phyloP scores from a whole-genome alignment of 371 early-diverging fungal genomes.

The Syncephalis fuscata region DNA sequence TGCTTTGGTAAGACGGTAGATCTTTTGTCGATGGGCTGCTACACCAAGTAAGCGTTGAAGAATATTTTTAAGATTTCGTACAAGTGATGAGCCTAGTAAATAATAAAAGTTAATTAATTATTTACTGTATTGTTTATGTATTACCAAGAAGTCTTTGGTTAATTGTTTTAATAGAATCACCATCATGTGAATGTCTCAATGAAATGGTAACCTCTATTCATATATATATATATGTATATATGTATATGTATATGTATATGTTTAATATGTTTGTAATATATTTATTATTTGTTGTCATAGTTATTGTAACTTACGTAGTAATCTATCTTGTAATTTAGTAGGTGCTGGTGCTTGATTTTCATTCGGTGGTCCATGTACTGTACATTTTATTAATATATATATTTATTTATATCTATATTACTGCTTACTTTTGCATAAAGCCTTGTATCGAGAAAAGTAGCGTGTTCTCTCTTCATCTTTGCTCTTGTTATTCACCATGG shows the following conservation, averaged over 20 bases:
- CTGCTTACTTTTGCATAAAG: neutral
- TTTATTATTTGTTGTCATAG: too few relatives aligned
- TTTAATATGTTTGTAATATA: too few relatives aligned
- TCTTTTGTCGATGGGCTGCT: slow-evolving; percentile 12
- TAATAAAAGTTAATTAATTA: neutral
- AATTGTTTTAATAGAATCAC: slow-evolving; percentile 11
- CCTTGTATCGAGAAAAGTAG: too few relatives aligned
- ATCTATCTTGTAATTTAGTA: slow-evolving; percentile 37
- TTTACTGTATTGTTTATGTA: neutral
- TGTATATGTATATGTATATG: too few relatives aligned
- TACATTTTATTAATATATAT: slow-evolving; percentile 5
- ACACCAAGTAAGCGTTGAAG: slow-evolving; percentile 17
- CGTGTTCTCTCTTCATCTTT: too few relatives aligned
- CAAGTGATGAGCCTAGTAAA: slow-evolving; percentile 20
- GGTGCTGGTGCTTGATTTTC: slow-evolving; percentile 18
- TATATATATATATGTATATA: too few relatives aligned
- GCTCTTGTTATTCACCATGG: too few relatives aligned
- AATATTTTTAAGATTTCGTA: slow-evolving; percentile 22
- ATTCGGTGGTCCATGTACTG: slow-evolving; percentile 34
- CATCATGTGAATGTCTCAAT: slow-evolving; percentile 4
- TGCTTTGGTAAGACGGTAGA: slow-evolving; percentile 10
- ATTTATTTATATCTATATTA: too few relatives aligned
- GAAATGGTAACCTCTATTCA: slow-evolving; percentile 9
- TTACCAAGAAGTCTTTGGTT: slow-evolving; percentile 26
- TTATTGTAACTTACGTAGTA: slow-evolving; percentile 17